These are phyloP conservation scores for Colletotrichum sp. DNA, from an alignment of 2,329 filamentous ascomycete genomes.

Conservation along the genomic window DNA sequence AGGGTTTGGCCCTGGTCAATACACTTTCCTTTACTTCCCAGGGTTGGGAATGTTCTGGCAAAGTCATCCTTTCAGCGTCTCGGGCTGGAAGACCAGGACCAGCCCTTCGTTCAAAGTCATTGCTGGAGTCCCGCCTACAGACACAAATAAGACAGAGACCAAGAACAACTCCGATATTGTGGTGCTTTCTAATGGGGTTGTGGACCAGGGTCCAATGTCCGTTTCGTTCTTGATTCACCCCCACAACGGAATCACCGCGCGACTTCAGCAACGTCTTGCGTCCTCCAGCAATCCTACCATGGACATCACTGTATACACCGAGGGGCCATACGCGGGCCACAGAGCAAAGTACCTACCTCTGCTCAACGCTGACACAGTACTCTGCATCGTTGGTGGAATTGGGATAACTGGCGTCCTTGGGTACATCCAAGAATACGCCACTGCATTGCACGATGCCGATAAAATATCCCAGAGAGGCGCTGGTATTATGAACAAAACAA, in stretches of 20 bases:
- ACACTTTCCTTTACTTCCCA: constrained; percentile 42
- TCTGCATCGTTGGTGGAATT: constrained; percentile 36
- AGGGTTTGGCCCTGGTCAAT: constrained; percentile 33
- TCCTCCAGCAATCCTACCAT: background rate
- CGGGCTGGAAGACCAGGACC: background rate
- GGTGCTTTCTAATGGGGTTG: background rate
- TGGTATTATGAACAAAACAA: background rate
- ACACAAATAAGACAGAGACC: background rate
- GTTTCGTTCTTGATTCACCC: background rate
- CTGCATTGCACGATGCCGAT: background rate
- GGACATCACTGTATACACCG: background rate
- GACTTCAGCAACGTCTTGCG: background rate
- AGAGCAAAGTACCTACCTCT: background rate
- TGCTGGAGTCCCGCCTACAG: background rate
- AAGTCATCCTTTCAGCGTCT: constrained; percentile 35
- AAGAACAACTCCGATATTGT: background rate
- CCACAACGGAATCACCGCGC: background rate
- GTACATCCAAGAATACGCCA: constrained; percentile 19
- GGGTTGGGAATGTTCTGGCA: constrained; percentile 37
- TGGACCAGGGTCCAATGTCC: background rate
- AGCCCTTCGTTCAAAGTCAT: background rate
- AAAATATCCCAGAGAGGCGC: background rate
- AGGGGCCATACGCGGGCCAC: background rate
- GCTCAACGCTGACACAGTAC: constrained; percentile 26
- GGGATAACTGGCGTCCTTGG: constrained; percentile 35